These are phyloP conservation scores for Peziza echinospora DNA, from an alignment of 495 filamentous ascomycete genomes.

Conservation along the genomic window DNA sequence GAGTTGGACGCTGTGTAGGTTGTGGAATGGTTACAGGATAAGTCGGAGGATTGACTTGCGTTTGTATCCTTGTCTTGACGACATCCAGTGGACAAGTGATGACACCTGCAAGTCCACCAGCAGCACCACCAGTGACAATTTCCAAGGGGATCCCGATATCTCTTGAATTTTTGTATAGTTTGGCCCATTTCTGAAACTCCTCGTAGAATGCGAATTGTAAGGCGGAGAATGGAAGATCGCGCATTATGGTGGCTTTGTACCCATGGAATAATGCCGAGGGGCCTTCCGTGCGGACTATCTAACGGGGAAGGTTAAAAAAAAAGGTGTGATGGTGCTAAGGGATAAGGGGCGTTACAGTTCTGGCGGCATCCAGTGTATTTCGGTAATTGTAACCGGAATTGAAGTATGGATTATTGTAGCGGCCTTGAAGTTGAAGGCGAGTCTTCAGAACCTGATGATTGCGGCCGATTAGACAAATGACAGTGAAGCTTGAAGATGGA, in stretches of 20 bases:
- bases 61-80: conserved; percentile 94
- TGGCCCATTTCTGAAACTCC: conserved; percentile 65
- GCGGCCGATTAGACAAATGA: too few species aligned
- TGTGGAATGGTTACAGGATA: too few species aligned
- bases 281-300: conserved; percentile 60
- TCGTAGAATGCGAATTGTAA: conserved; percentile 97
- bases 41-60: conserved; percentile 72
- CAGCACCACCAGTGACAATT: conserved; percentile 72
- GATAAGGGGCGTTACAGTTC: conserved; percentile 24
- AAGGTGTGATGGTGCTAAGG: not conserved
- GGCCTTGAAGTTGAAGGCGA: conserved; percentile 78
- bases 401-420: conserved; percentile 86
- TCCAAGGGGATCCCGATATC: conserved; percentile 74
- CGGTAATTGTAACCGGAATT: conserved; percentile 86
- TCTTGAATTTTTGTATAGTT: conserved; percentile 36
- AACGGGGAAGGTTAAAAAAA: not conserved
- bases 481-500: too few species aligned
- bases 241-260: conserved; percentile 82
- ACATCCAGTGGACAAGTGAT: conserved; percentile 92
- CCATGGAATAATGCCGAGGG: conserved; percentile 73
- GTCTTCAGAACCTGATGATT: conserved; percentile 97
- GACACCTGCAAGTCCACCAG: conserved; percentile 81
- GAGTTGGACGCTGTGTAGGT: conserved; percentile 16
- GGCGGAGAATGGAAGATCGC: conserved; percentile 86
- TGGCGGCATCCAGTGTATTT: conserved; percentile 51